A percentile compares a stretch with the other conserved stretches of the same genome.
Evolutionary conservation across 2,329 filamentous ascomycete species (phyloP).

Genomic region (Apiospora arundinis): DNA sequence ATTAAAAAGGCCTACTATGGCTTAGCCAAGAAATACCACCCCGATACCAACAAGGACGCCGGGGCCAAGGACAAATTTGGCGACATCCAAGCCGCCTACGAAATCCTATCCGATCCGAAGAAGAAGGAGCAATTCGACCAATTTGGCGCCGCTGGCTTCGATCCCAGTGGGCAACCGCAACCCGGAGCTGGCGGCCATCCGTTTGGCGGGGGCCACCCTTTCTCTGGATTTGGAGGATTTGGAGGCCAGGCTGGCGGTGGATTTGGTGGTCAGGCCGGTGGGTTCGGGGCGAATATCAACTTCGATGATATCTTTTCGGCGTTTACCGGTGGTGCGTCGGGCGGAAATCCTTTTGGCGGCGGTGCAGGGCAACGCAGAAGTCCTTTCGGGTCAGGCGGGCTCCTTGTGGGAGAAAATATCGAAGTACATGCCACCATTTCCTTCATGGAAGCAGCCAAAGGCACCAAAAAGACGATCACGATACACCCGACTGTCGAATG

Average conservation of each 20-base stretch:
- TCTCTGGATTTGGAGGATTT: slow-evolving; percentile 56
- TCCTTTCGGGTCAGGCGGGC: slow-evolving; percentile 74
- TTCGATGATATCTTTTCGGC: slow-evolving; percentile 96
- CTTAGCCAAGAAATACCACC: slow-evolving; percentile 95
- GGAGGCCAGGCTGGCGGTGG: slow-evolving; percentile 15
- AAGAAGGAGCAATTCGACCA: slow-evolving; percentile 94
- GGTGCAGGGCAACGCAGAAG: slow-evolving; percentile 57
- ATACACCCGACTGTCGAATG: slow-evolving; percentile 85
- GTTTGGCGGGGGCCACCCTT: slow-evolving; percentile 65
- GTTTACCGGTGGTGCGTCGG: slow-evolving; percentile 69
- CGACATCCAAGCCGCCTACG: slow-evolving; percentile 92
- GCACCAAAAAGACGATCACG: slow-evolving; percentile 83
- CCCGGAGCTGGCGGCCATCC: slow-evolving; percentile 57
- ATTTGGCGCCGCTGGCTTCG: slow-evolving; percentile 87
- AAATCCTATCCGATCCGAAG: slow-evolving; percentile 88
- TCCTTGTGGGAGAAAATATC: slow-evolving; percentile 93
- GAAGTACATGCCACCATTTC: slow-evolving; percentile 92
- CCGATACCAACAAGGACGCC: slow-evolving; percentile 95
- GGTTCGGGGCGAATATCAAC: slow-evolving; percentile 85
- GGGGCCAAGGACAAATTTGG: slow-evolving; percentile 94
- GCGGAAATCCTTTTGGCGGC: slow-evolving; percentile 60
- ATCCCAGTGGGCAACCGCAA: slow-evolving; percentile 68
- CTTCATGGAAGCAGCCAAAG: slow-evolving; percentile 96
- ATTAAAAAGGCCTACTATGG: slow-evolving; percentile 99
- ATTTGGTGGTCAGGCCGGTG: slow-evolving; percentile 53